Evolutionary conservation across 2,329 filamentous ascomycete genomes (phyloP).

Genomic region (Diaporthe citrichinensis): DNA sequence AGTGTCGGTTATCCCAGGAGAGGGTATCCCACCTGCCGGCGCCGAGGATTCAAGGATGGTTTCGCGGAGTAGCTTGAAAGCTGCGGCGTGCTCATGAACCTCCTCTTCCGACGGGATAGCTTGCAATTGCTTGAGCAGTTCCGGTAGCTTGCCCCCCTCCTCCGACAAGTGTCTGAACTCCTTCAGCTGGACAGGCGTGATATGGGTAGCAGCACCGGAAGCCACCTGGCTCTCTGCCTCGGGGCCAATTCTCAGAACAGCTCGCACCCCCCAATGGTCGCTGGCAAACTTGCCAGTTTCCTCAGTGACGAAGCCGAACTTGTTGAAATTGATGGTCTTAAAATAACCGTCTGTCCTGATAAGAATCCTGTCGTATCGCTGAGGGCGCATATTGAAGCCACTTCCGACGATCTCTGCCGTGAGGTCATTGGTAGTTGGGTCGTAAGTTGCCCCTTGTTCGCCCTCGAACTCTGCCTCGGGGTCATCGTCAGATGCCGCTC

Average conservation of each 20-base stretch:
- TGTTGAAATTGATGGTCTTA: slow-evolving; percentile 64
- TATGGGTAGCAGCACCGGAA: slow-evolving; percentile 44
- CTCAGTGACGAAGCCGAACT: slow-evolving; percentile 65
- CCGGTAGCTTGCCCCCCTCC: slow-evolving; percentile 53
- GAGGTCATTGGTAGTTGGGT: slow-evolving; percentile 69
- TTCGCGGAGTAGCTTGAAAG: slow-evolving; percentile 61
- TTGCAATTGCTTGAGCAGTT: slow-evolving; percentile 53
- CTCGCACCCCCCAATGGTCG: slow-evolving; percentile 72
- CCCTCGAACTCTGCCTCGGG: slow-evolving; percentile 63
- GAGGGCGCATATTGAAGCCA: slow-evolving; percentile 68
- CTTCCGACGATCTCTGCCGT: slow-evolving; percentile 65
- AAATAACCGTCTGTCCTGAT: slow-evolving; percentile 59
- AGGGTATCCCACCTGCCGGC: not conserved
- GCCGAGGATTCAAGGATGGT: slow-evolving; percentile 53
- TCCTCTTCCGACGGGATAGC: slow-evolving; percentile 65
- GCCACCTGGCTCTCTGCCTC: slow-evolving; percentile 37
- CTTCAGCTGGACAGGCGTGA: slow-evolving; percentile 53
- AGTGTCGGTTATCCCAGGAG: slow-evolving; percentile 33
- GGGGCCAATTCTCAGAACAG: slow-evolving; percentile 52
- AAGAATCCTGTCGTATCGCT: slow-evolving; percentile 76
- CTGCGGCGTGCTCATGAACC: slow-evolving; percentile 55
- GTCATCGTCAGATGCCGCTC: slow-evolving; percentile 56
- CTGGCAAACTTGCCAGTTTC: slow-evolving; percentile 55
- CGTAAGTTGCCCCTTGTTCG: slow-evolving; percentile 76
- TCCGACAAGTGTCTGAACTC: slow-evolving; percentile 50